phyloP scores from a whole-genome alignment of 139 green algal genomes.

The Desmodesmus armatus region DNA sequence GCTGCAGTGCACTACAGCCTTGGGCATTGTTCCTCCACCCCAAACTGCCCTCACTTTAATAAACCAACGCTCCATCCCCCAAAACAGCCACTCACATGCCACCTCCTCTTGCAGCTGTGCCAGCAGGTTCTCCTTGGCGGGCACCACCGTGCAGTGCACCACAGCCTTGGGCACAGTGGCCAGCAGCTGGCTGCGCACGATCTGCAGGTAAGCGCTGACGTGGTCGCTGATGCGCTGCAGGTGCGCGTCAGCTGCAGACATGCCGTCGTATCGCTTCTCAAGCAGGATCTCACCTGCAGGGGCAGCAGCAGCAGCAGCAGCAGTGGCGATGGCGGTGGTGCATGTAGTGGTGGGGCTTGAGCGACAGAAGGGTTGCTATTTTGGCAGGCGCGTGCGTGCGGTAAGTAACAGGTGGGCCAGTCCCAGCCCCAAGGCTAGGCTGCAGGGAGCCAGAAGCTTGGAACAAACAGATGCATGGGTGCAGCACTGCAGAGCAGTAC shows the following conservation, averaged over 20 bases:
- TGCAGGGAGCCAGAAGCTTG: too few species aligned
- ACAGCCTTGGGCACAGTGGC: slow-evolving; percentile 94
- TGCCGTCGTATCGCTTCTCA: slow-evolving; percentile 66
- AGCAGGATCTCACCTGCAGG: slow-evolving; percentile 52
- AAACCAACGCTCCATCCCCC: too few species aligned
- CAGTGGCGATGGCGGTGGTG: background rate
- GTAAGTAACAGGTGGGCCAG: too few species aligned
- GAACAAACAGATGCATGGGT: too few species aligned
- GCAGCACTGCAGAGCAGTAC: too few species aligned
- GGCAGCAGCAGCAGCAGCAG: background rate
- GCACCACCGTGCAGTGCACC: slow-evolving; percentile 87
- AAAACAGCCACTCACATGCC: too few species aligned
- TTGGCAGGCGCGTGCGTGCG: background rate
- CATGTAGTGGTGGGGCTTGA: background rate
- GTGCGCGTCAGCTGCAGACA: slow-evolving; percentile 70
- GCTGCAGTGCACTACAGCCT: slow-evolving; percentile 92
- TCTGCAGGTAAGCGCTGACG: slow-evolving; percentile 90
- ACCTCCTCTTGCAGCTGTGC: slow-evolving; percentile 78
- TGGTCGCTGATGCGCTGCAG: slow-evolving; percentile 84
- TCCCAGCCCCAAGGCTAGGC: too few species aligned
- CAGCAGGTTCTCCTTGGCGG: slow-evolving; percentile 85
- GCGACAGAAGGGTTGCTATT: background rate
- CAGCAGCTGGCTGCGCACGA: slow-evolving; percentile 90
- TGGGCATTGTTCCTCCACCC: slow-evolving; percentile 94
- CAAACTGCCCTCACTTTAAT: too few species aligned